phyloP scores from a whole-genome alignment of 2,329 filamentous ascomycete species.

The Metarhizium anisopliae region DNA sequence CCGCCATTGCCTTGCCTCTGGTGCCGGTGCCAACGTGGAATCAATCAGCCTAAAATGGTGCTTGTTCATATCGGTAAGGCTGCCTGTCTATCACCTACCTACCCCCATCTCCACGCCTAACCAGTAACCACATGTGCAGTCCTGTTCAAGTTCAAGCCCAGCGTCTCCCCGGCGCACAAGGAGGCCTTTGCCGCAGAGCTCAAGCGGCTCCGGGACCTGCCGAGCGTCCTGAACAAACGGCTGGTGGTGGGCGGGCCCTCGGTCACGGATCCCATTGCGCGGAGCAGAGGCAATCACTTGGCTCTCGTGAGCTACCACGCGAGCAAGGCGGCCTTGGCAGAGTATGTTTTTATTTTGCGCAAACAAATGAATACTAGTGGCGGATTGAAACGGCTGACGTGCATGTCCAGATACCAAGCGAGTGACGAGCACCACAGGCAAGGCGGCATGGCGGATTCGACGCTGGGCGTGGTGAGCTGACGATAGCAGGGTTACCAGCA shows the following conservation, averaged over 20 bases:
- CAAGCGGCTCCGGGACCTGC: slow-evolving; percentile 36
- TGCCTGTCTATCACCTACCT: too few relatives aligned
- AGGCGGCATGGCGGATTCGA: neutral
- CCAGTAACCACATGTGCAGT: slow-evolving; percentile 23
- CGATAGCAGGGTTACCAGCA: slow-evolving; percentile 35
- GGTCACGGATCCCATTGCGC: slow-evolving; percentile 39
- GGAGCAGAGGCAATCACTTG: slow-evolving; percentile 44
- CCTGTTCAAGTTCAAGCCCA: slow-evolving; percentile 38
- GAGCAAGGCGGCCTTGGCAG: slow-evolving; percentile 32
- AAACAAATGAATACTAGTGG: neutral
- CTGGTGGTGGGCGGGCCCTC: slow-evolving; percentile 44
- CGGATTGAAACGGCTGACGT: too few relatives aligned
- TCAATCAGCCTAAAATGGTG: slow-evolving; percentile 16
- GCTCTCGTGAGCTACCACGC: slow-evolving; percentile 43
- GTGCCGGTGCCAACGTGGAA: too few relatives aligned
- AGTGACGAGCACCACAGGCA: slow-evolving; percentile 42
- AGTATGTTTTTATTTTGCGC: slow-evolving; percentile 4
- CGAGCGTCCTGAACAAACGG: slow-evolving; percentile 37
- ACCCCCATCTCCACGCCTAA: neutral
- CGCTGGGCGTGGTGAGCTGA: too few relatives aligned
- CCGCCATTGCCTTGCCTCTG: too few relatives aligned
- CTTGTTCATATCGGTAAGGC: slow-evolving; percentile 25
- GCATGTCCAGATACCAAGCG: slow-evolving; percentile 32
- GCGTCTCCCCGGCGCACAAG: slow-evolving; percentile 32
- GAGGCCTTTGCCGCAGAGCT: slow-evolving; percentile 34